Evolutionary conservation across 1,139 yeast species (phyloP), one percentile per base, ranked within the genome.

Genomic region (Debaryomyces sp.): DNA sequence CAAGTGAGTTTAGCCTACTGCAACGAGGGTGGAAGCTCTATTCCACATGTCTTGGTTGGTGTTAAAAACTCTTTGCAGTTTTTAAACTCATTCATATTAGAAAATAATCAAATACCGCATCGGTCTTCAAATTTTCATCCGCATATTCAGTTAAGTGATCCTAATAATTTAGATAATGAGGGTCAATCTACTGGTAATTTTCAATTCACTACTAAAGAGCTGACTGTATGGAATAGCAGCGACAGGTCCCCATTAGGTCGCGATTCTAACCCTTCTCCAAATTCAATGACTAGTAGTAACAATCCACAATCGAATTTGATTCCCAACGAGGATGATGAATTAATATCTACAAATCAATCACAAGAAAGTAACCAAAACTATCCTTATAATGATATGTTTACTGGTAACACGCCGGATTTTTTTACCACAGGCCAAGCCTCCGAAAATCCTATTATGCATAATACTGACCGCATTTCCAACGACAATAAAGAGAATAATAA

Each of bases 1-100:
- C 92, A 87, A 62, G 94, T 87, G 10, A 81, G 82, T 50, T 78
- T 75, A 52, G 92, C 94, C 0, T 81, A 73, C 59, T 68, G 73
- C 40, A 83, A 83, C 13, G 88, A 77, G 29, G 78, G 78, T 3
- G 82, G 81, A 2, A 64, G 71, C 9, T 64, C 72, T 18, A 71
- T 75, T 6, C 85, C 86, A 2, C 87, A 82, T 59, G 79, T 75
- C 50, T 72, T 63, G 34, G 84, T 79, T 29, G 89, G 89, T 1
- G 60, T 73, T 13, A 81, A 78, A 56, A 68, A 66, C 44, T 78
- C 85, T 3, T 64, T 84, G 41, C 77, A 75, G 51, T 81, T 75
- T 52, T 71, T 84, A 64, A 80, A 80, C 58, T 73, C 82, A 15
- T 77, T 73, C 57, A 80, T 83, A n/a, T 57, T 77, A 47, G 85